Conservation (phyloP, 179 eudicot species). For the Heliamphora pulchella region DNA sequence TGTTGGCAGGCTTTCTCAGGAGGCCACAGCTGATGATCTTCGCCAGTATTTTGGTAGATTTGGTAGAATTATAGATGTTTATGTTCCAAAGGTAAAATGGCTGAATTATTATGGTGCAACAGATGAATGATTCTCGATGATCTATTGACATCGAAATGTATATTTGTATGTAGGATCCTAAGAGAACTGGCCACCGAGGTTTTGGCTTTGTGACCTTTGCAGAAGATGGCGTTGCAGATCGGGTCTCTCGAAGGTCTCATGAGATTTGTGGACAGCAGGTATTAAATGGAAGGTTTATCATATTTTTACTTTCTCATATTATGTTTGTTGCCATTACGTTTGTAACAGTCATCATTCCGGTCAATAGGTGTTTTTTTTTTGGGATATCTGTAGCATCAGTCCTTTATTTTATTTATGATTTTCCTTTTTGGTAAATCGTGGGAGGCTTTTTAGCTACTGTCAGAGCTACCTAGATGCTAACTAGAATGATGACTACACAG, state of each 20-base stretch:
- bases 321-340: no score
- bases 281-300: neutral
- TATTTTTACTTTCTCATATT: neutral
- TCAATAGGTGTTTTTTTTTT: no score
- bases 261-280: constrained; percentile 98
- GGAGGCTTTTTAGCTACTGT: neutral
- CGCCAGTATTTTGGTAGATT: constrained; percentile 89
- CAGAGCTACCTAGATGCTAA: neutral
- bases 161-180: constrained; percentile 64
- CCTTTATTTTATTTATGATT: neutral
- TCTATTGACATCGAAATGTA: neutral
- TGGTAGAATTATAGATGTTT: constrained; percentile 84
- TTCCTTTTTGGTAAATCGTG: neutral
- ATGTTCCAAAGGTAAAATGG: constrained; percentile 77
- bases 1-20: constrained; percentile 96
- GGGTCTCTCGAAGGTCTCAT: constrained; percentile 86
- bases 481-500: neutral
- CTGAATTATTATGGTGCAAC: neutral
- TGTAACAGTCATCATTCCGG: no score
- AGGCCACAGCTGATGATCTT: constrained; percentile 86
- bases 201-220: constrained; percentile 98
- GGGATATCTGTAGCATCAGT: neutral
- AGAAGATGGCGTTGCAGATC: constrained; percentile 93
- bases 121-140: neutral
- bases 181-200: constrained; percentile 92